These are phyloP conservation scores for Inonotus hispidus DNA, from an alignment of 1,284 basidiomycete genomes.

Conservation along the genomic window DNA sequence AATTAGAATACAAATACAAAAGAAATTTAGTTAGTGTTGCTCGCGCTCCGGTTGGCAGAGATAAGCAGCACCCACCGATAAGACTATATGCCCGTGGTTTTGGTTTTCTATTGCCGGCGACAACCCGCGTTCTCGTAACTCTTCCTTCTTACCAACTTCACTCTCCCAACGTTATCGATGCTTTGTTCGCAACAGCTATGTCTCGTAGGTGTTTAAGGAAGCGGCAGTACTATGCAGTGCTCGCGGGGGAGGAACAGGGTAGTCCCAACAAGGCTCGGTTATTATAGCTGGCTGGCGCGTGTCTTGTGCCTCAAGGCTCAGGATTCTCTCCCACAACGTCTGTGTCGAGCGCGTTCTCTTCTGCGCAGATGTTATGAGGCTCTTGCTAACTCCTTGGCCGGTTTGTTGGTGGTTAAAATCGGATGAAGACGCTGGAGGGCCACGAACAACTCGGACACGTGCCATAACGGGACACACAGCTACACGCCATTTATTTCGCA, in stretches of 20 bases:
- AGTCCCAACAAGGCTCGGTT: background rate
- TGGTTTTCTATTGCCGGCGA: background rate
- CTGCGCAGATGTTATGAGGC: background rate
- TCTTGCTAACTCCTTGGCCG: background rate
- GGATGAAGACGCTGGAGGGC: background rate
- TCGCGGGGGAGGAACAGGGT: background rate
- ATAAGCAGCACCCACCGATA: constrained; percentile 12
- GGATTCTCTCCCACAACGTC: background rate
- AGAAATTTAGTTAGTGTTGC: background rate
- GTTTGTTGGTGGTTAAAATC: background rate
- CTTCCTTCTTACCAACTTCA: background rate
- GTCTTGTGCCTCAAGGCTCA: background rate
- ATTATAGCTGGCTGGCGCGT: background rate
- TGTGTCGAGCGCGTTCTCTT: background rate
- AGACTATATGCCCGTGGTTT: background rate
- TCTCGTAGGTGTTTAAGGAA: no score
- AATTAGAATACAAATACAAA: background rate
- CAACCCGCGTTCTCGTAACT: background rate
- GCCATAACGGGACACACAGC: background rate
- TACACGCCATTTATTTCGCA: background rate
- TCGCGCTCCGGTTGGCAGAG: constrained; percentile 14
- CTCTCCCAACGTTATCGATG: background rate
- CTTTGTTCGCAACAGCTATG: no score
- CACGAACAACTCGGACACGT: background rate
- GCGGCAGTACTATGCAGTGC: no score